Conservation (phyloP, 345 rosid genomes). For the Aethionema arabicum region DNA sequence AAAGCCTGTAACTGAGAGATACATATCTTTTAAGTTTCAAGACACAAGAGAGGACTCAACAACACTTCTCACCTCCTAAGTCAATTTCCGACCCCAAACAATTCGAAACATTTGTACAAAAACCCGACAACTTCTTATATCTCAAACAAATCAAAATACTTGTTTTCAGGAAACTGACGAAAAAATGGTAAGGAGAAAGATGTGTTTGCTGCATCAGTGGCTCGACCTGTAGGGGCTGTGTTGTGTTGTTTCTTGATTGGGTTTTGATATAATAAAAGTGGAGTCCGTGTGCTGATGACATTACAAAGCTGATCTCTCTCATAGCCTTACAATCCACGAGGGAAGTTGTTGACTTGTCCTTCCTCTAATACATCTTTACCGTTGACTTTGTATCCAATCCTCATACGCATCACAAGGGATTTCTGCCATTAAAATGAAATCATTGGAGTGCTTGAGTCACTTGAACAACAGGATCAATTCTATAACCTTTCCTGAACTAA, state of each 20-base stretch:
- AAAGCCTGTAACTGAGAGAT: constrained; percentile 23
- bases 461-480: constrained; percentile 8
- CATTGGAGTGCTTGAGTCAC: constrained; percentile 6
- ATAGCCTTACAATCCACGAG: constrained; percentile 69
- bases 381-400: constrained; percentile 83
- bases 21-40: constrained; percentile 16
- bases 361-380: constrained; percentile 80
- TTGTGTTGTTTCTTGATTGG: background rate
- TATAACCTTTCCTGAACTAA: no score
- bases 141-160: constrained; percentile 29
- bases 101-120: constrained; percentile 28
- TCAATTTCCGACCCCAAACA: constrained; percentile 28
- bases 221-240: constrained; percentile 9
- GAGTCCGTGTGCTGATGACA: constrained; percentile 11
- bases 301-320: constrained; percentile 26
- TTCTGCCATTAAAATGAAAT: constrained; percentile 56
- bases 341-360: constrained; percentile 91
- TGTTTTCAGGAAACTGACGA: constrained; percentile 26
- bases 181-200: constrained; percentile 21
- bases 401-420: constrained; percentile 85
- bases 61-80: constrained; percentile 22
- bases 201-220: constrained; percentile 25
- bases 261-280: constrained; percentile 21
- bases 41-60: constrained; percentile 4
- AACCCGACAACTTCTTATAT: constrained; percentile 22